Evolutionary conservation across 495 filamentous ascomycete genomes (phyloP), one percentile per base, ranked within the genome.

Genomic region (Durotheca rogersii): DNA sequence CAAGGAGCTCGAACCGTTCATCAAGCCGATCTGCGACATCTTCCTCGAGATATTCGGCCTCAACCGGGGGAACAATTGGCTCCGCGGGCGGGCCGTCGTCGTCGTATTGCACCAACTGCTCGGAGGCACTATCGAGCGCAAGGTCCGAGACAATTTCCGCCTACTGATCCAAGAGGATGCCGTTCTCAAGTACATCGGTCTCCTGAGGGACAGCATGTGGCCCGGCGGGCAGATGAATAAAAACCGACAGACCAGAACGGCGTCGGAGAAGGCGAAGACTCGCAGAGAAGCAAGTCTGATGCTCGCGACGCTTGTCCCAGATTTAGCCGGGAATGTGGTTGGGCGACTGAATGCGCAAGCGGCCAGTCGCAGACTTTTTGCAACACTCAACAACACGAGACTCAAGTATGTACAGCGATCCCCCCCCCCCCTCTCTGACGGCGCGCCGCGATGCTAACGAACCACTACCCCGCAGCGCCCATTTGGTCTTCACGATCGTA

Each of bases 11-110:
- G 89, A 95, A 62, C 94, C 94, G 5, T 96, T 99, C 67, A 90
- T 99, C 54, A 97, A 95, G 62, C 94, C 94, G 6, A 95, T 99
- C 53, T 96, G 90, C 67, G 93, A 99, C 67, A 81, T 97, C 42
- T 99, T 99, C 67, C 82, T 97, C 30, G 94, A 97, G 71, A 78
- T 89, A 7, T 99, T 99, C 66, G 90, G 96, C 64, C 79, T 97
- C 18, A 95, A 96, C 62, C 82, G 84, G 20, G 91, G 90, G 12
- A 95, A 91, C 67, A 97, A 94, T 65, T 90, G 86, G 86, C 81
- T 99, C 4, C 87, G 94, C 12, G 94, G 93, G 6, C 83, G 94
- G 12, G 93, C 94, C 10, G 94, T 97, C 1, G 92, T 99, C 19
- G 89, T 94, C 61, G 92, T 96, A 72, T 51, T 95, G 77, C 67